phyloP scores from a whole-genome alignment of 75 land plant species.

The Cupressus sempervirens region DNA sequence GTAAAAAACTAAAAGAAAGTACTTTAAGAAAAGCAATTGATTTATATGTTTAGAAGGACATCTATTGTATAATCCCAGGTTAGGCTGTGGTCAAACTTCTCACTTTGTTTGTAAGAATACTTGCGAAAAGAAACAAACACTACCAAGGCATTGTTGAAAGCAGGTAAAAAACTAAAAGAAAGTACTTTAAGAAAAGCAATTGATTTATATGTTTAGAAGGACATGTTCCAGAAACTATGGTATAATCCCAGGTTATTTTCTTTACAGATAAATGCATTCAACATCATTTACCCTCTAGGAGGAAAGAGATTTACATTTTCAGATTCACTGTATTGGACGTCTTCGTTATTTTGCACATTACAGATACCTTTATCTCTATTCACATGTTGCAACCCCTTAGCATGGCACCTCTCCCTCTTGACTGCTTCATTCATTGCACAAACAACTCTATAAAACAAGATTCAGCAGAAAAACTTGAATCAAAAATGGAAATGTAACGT shows the following conservation, averaged over 20 bases:
- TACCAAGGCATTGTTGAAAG: neutral
- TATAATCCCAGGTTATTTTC: neutral
- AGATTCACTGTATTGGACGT: neutral
- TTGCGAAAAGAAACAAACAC: neutral
- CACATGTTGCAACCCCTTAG: conserved; percentile 10
- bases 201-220: neutral
- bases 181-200: neutral
- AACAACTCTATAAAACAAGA: conserved; percentile 20
- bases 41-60: neutral
- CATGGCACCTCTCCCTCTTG: conserved; percentile 28
- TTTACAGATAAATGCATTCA: neutral
- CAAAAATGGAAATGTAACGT: neutral
- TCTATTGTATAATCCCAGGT: neutral
- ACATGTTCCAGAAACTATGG: neutral
- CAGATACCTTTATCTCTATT: neutral
- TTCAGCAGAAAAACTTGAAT: neutral
- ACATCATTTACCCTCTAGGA: neutral
- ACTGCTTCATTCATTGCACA: conserved; percentile 40
- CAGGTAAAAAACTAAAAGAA: neutral
- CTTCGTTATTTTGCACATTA: neutral
- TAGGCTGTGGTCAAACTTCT: neutral
- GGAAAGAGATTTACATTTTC: neutral
- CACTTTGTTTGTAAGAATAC: neutral
- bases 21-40: neutral
- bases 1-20: neutral